Evolutionary conservation across 371 early-diverging fungal species (phyloP), one percentile per base, ranked within the genome.

Genomic region (Syncephalis plumigaleata): DNA sequence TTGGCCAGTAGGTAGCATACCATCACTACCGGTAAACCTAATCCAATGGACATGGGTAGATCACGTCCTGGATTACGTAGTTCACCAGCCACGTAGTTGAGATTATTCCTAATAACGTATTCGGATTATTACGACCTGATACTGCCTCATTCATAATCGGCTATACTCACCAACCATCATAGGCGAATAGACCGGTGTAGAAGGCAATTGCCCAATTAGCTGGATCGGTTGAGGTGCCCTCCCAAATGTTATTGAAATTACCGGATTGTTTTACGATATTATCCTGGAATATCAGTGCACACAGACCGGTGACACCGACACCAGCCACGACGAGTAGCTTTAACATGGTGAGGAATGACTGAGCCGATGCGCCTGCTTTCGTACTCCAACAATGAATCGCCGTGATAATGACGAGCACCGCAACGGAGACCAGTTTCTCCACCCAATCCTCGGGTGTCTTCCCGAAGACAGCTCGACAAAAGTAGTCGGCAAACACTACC

Each of bases 71-170:
- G 88, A 47, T 85, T 70, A 51, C 81, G 79, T 66, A 93, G 83
- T 67, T 93, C 94, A 20, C 87, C 86, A 17, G 86, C 75, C 18
- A 88, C 84, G 50, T 84, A 79, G 48, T 88, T 90, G 9, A 93
- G 62, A 53, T 85, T 90, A 48, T 84, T 86, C 86, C 83, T 40
- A 31, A 7, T 31, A 11, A 7, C 11, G 11, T 31, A 4, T 4
- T 31, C 11, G 11, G 4, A 31, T 61, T 25, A 59, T 27, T n/a
- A 31, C 11, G 31, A 11, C n/a, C n/a, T n/a, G n/a, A n/a, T n/a
- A n/a, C 31, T 7, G 31, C 31, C 11, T 7, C 11, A 31, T 7
- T 31, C 31, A 31, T 11, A 7, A 7, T 4, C 31, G 11, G 31
- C 11, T 31, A 31, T 31, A 31, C 31, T 11, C 11, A 31, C 84